Conservation (phyloP, 148 eudicot species). For the Fagopyrum tataricum region DNA sequence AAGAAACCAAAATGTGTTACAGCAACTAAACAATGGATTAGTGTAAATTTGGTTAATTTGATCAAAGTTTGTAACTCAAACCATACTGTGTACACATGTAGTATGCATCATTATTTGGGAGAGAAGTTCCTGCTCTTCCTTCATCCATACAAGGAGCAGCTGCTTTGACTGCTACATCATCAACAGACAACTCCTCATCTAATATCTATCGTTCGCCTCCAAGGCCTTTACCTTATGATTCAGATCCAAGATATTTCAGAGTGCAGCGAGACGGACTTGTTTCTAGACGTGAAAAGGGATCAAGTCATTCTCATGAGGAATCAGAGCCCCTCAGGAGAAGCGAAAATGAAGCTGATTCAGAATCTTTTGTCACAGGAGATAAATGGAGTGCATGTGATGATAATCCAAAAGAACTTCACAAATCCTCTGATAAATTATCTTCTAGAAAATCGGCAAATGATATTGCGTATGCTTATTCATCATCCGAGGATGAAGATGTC, state of each 20-base stretch:
- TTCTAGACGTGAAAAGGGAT: constrained; percentile 74
- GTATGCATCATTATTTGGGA: constrained; percentile 78
- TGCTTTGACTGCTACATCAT: constrained; percentile 43
- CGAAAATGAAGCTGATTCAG: constrained; percentile 58
- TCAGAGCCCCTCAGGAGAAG: constrained; percentile 64
- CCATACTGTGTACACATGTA: constrained; percentile 18
- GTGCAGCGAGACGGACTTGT: constrained; percentile 71
- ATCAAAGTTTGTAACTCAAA: not conserved
- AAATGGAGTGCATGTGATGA: constrained; percentile 72
- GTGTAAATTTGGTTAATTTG: not conserved
- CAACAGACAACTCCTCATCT: constrained; percentile 54
- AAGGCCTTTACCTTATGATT: constrained; percentile 85
- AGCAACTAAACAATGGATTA: not conserved
- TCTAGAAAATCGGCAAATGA: constrained; percentile 40
- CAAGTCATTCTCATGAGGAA: constrained; percentile 70
- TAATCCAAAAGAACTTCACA: constrained; percentile 48
- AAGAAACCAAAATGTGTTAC: no score
- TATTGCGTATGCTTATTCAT: constrained; percentile 56
- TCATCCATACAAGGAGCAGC: constrained; percentile 64
- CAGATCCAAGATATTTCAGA: constrained; percentile 56
- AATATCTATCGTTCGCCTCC: constrained; percentile 82
- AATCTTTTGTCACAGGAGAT: constrained; percentile 35
- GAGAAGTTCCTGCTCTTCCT: constrained; percentile 59
- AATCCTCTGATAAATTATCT: constrained; percentile 51
- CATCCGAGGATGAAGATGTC: constrained; percentile 87